A percentile compares a stretch with the other conserved stretches of the same genome.
Conservation (phyloP, 2,329 filamentous ascomycete species). For the Mycogone perniciosa region DNA sequence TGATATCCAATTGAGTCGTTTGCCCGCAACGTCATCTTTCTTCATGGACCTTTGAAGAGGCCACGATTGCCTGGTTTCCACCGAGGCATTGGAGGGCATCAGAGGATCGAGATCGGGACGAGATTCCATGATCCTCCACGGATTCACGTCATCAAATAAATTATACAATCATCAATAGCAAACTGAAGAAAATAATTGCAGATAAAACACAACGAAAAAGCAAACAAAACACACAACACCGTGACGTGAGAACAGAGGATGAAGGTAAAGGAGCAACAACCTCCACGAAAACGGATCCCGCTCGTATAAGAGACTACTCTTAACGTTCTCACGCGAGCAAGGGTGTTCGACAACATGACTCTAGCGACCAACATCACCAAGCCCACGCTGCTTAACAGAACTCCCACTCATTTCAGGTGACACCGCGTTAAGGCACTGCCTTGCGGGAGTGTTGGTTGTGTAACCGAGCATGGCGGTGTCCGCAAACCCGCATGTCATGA, state of each 20-base stretch:
- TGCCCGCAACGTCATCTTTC: not conserved
- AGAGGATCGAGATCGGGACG: slow-evolving; percentile 1
- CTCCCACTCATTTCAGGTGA: too few relatives aligned
- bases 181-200: not conserved
- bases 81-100: not conserved
- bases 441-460: too few relatives aligned
- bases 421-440: too few relatives aligned
- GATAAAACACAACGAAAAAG: not conserved
- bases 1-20: not conserved
- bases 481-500: too few relatives aligned
- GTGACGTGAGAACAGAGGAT: too few relatives aligned
- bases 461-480: too few relatives aligned
- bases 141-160: not conserved
- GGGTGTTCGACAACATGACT: too few relatives aligned
- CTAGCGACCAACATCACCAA: too few relatives aligned
- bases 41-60: not conserved
- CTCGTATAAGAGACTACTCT: too few relatives aligned
- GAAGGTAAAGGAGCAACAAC: not conserved
- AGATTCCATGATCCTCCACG: not conserved
- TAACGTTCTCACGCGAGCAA: too few relatives aligned
- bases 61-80: not conserved
- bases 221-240: not conserved
- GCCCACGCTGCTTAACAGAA: too few relatives aligned
- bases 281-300: too few relatives aligned
- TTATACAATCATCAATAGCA: not conserved